Evolutionary conservation across 768 basidiomycete species (phyloP).

Genomic region (Leccinum pellstonianum): DNA sequence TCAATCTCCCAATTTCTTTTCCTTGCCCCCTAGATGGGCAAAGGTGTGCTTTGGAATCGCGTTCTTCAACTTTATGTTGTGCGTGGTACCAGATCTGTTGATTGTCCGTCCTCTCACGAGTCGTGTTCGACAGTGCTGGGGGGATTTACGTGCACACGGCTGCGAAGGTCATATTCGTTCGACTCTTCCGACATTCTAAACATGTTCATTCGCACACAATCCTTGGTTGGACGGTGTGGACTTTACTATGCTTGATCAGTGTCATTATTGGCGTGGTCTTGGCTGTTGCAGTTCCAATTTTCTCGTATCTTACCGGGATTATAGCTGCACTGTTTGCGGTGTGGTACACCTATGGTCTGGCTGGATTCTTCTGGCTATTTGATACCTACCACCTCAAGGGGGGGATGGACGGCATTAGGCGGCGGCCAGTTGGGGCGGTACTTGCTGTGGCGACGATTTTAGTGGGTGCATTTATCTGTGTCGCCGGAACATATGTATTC

Average conservation of each 20-base stretch:
- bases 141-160: conserved; percentile 51
- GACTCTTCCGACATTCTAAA: conserved; percentile 43
- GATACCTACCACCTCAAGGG: conserved; percentile 46
- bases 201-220: conserved; percentile 52
- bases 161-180: conserved; percentile 53
- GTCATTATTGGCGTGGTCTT: conserved; percentile 44
- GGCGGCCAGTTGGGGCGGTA: conserved; percentile 33
- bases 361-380: conserved; percentile 54
- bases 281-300: conserved; percentile 52
- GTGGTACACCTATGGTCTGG: conserved; percentile 57
- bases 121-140: conserved; percentile 36
- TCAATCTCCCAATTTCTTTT: conserved; percentile 11
- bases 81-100: conserved; percentile 12
- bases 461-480: conserved; percentile 50
- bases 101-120: neutral
- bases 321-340: conserved; percentile 53
- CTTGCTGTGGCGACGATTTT: conserved; percentile 37
- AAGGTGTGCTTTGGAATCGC: conserved; percentile 51
- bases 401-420: conserved; percentile 33
- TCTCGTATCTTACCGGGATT: conserved; percentile 53
- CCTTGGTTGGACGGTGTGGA: conserved; percentile 51
- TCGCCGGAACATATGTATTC: conserved; percentile 43
- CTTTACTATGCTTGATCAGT: conserved; percentile 37
- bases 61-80: conserved; percentile 52
- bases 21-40: conserved; percentile 37